phyloP scores from a whole-genome alignment of 345 rosid species.

The Rubroshorea leprosula region DNA sequence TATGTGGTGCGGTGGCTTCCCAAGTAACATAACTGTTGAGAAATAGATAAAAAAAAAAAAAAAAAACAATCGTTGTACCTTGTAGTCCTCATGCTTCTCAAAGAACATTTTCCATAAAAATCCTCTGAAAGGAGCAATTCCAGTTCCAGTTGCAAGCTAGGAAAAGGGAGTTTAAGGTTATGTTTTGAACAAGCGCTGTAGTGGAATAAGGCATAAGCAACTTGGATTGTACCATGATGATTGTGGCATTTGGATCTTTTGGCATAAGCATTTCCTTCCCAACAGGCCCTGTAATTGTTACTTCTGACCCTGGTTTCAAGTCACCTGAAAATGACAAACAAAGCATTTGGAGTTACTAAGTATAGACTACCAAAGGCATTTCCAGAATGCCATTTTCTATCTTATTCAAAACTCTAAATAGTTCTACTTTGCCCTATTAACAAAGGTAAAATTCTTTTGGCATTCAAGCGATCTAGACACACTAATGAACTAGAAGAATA shows the following conservation, averaged over 20 bases:
- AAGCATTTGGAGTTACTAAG: background rate
- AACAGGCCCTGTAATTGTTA: conserved; percentile 78
- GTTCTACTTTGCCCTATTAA: no score
- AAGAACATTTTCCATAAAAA: conserved; percentile 95
- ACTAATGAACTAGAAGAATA: background rate
- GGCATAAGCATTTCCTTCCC: conserved; percentile 99
- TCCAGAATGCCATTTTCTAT: no score
- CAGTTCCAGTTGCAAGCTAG: conserved; percentile 88
- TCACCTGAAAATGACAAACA: conserved; percentile 46
- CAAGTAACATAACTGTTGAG: background rate
- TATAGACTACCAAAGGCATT: no score
- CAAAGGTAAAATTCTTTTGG: no score
- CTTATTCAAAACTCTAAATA: background rate
- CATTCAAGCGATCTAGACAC: no score
- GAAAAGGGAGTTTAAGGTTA: conserved; percentile 5
- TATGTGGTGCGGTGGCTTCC: no score
- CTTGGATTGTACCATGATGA: conserved; percentile 51
- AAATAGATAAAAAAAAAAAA: background rate
- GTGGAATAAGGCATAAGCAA: background rate
- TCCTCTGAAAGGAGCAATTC: conserved; percentile 84
- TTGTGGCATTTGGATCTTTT: conserved; percentile 87
- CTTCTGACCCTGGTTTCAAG: conserved; percentile 69
- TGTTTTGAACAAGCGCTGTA: background rate
- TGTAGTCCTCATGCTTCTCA: conserved; percentile 77
- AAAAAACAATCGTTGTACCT: conserved; percentile 28